Evolutionary conservation across 2,329 filamentous ascomycete genomes (phyloP).

Genomic region (Trichoderma endophyticum): DNA sequence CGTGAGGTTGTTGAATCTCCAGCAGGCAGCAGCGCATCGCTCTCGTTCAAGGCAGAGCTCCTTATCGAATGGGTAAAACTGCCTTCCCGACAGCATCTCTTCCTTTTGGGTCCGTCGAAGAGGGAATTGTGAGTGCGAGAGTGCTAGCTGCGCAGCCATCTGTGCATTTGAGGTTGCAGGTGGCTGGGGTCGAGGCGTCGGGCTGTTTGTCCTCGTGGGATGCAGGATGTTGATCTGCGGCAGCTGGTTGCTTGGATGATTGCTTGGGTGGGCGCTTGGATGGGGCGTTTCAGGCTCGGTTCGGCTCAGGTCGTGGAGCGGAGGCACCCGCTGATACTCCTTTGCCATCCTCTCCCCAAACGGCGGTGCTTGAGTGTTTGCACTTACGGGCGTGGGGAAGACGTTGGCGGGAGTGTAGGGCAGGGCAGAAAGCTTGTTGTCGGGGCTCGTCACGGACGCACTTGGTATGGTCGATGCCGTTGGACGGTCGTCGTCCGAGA

Average conservation of each 20-base stretch:
- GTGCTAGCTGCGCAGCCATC: conserved; percentile 56
- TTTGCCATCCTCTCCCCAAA: conserved; percentile 52
- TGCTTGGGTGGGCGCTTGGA: conserved; percentile 49
- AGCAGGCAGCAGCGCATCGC: conserved; percentile 75
- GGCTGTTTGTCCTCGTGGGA: conserved; percentile 49
- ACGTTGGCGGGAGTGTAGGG: conserved; percentile 54
- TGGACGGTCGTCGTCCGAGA: conserved; percentile 53
- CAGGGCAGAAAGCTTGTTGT: conserved; percentile 60
- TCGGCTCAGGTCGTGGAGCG: conserved; percentile 57
- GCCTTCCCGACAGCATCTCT: conserved; percentile 78
- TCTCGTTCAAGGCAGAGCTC: conserved; percentile 81
- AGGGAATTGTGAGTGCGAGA: conserved; percentile 54
- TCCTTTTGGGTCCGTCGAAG: conserved; percentile 69
- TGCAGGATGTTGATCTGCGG: conserved; percentile 58
- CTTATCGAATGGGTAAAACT: conserved; percentile 76
- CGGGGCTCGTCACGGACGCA: conserved; percentile 56
- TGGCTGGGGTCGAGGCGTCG: conserved; percentile 38
- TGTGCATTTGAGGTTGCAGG: conserved; percentile 45
- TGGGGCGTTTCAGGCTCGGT: conserved; percentile 55
- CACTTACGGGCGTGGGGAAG: conserved; percentile 62
- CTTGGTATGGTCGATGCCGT: conserved; percentile 60
- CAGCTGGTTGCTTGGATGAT: conserved; percentile 47
- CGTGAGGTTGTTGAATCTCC: conserved; percentile 77
- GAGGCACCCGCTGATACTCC: conserved; percentile 60
- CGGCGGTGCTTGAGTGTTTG: conserved; percentile 43